A percentile compares a stretch with the other conserved stretches of the same genome.
phyloP scores from a whole-genome alignment of 257 asterid genomes.

The Gentiana straminea region DNA sequence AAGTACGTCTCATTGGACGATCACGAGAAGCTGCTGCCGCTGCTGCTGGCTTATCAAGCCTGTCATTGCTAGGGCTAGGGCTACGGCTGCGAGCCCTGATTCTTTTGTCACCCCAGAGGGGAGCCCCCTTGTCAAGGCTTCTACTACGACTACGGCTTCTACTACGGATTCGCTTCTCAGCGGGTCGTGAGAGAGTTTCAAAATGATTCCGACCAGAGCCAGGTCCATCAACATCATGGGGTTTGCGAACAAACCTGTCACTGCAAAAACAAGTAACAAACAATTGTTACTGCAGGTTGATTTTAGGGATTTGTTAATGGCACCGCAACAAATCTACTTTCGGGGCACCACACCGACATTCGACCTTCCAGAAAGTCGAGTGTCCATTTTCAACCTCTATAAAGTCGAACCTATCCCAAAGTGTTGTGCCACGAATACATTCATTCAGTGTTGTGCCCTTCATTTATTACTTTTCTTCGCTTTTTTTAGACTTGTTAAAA shows the following conservation, averaged over 20 bases:
- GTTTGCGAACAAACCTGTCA: slow-evolving; percentile 34
- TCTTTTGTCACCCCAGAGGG: slow-evolving; percentile 40
- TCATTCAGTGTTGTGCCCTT: background rate
- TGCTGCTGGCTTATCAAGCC: slow-evolving; percentile 30
- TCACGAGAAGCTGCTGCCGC: slow-evolving; percentile 1
- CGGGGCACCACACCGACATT: too few relatives aligned
- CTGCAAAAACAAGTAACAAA: slow-evolving; percentile 7
- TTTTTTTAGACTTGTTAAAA: background rate
- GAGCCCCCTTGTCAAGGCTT: slow-evolving; percentile 34
- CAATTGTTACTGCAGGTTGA: background rate
- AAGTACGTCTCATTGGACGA: slow-evolving; percentile 15
- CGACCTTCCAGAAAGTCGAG: too few relatives aligned
- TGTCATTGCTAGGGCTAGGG: slow-evolving; percentile 45
- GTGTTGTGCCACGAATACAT: too few relatives aligned
- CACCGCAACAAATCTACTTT: too few relatives aligned
- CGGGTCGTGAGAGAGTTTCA: slow-evolving; percentile 20
- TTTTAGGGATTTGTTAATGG: too few relatives aligned
- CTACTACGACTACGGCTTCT: slow-evolving; percentile 39
- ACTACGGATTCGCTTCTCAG: slow-evolving; percentile 28
- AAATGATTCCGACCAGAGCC: slow-evolving; percentile 44
- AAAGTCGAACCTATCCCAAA: too few relatives aligned
- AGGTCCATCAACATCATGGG: slow-evolving; percentile 20
- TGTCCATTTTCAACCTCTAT: too few relatives aligned
- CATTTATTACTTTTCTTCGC: background rate
- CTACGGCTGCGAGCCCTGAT: slow-evolving; percentile 25